Percentiles rank a stretch among this genome's conserved stretches.
Conservation (phyloP, 208 protist genomes). For the Acanthamoeba royreba region DNA sequence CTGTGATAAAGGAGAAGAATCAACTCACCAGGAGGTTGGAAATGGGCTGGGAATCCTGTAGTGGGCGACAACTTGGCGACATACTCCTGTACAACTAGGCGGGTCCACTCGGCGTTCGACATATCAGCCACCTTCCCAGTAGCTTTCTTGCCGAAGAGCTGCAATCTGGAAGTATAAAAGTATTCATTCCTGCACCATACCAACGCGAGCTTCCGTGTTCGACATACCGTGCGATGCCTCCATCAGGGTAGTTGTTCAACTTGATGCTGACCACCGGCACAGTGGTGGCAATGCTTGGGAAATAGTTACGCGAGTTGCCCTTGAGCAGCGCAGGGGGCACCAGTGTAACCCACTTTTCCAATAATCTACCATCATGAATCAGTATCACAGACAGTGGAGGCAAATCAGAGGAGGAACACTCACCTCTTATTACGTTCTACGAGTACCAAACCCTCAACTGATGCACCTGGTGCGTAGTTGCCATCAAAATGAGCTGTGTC, state of each 20-base stretch:
- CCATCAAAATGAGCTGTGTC: constrained; percentile 41
- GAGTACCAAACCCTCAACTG: background rate
- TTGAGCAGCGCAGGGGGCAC: background rate
- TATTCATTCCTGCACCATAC: background rate
- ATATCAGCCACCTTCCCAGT: background rate
- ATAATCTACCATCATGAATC: background rate
- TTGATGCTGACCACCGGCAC: background rate
- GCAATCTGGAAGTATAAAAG: too few species aligned
- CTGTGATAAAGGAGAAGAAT: too few species aligned
- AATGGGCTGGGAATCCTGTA: background rate
- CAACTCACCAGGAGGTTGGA: background rate
- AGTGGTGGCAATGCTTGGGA: background rate
- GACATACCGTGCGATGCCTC: background rate
- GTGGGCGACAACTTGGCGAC: background rate
- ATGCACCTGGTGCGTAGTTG: background rate
- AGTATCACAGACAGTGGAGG: background rate
- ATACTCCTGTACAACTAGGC: background rate
- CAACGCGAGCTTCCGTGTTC: background rate
- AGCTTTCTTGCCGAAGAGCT: background rate
- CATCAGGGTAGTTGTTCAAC: constrained; percentile 16
- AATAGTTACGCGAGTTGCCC: constrained; percentile 30
- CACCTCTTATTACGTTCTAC: background rate
- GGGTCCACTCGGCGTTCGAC: background rate
- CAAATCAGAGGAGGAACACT: background rate
- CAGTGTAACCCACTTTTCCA: constrained; percentile 2